Base-by-base conservation (phyloP, 768 basidiomycete species). In the Pleurotus giganteus region DNA sequence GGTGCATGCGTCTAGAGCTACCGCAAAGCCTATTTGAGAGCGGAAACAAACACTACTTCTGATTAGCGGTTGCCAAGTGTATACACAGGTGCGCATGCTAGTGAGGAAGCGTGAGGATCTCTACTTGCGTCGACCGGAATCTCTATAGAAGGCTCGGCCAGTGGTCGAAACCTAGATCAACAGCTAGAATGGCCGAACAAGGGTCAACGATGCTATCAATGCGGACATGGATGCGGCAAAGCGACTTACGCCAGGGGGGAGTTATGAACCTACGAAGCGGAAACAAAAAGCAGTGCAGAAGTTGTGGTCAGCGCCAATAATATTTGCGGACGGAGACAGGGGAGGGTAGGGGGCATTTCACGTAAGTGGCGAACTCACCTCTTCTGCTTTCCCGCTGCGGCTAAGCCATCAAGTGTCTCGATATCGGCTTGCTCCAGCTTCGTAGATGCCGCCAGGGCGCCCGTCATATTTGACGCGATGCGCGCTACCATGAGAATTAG, bases 151-250 rank as follows among this genome's bases (percentile, higher is more conserved):
- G 49, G 42, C 66, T 64, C 29, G 71, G 71, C 86, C 85, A 87
- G 63, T 88, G 69, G n/a, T 85, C 84, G 61, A 88, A 88, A 7
- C 86, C 86, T 44, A 88, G 80, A 44, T 86, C 83, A 52, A 87
- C 71, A 46, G 82, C 83, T 85, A 58, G 47, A 51, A 59, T 61
- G 57, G 66, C 61, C 36, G 24, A 56, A 36, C 36, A 58, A 55
- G 45, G 19, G 21, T 56, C 29, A 58, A 39, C 26, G 28, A 19
- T 24, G 4, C 24, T 42, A 44, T 31, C 27, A 53, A 24, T 36
- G 26, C 49, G 32, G 53, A 45, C 32, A 46, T 58, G 51, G 19
- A 53, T 47, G 26, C 31, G 36, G 55, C 45, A 39, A 34, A 21
- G 52, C 47, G 50, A 79, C 83, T 62, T 68, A 86, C 85, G 85